Evolutionary conservation across 2,329 filamentous ascomycete genomes (phyloP).

Genomic region (Diplodia mutila): DNA sequence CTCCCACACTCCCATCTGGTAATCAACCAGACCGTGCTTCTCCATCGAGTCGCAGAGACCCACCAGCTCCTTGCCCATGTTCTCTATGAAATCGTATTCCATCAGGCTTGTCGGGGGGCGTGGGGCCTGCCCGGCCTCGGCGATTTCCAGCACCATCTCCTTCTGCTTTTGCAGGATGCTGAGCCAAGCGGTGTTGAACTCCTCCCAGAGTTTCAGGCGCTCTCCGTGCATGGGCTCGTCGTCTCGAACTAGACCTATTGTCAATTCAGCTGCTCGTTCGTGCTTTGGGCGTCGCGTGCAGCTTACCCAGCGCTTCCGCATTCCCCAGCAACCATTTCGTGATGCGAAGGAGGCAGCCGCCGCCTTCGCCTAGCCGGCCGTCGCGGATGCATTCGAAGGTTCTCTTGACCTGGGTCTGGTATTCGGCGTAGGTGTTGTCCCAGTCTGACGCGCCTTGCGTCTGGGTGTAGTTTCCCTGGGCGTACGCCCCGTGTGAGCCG

Average conservation of each 20-base stretch:
- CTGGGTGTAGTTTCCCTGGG: slow-evolving; percentile 37
- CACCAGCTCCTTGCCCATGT: slow-evolving; percentile 81
- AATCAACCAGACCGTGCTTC: slow-evolving; percentile 92
- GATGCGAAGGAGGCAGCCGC: slow-evolving; percentile 61
- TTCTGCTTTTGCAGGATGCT: slow-evolving; percentile 81
- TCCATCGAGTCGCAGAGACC: slow-evolving; percentile 85
- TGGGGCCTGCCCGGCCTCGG: slow-evolving; percentile 62
- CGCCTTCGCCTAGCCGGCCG: slow-evolving; percentile 63
- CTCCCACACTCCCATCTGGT: slow-evolving; percentile 95
- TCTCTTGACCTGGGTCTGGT: slow-evolving; percentile 59
- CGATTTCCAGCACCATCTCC: slow-evolving; percentile 66
- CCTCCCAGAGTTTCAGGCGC: slow-evolving; percentile 83
- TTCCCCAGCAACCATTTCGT: slow-evolving; percentile 70
- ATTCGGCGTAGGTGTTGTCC: slow-evolving; percentile 70
- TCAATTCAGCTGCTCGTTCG: slow-evolving; percentile 48
- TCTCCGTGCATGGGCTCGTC: slow-evolving; percentile 75
- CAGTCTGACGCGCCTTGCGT: slow-evolving; percentile 54
- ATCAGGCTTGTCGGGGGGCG: slow-evolving; percentile 67
- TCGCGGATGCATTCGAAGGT: slow-evolving; percentile 74
- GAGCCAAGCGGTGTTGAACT: slow-evolving; percentile 94
- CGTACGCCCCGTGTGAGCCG: slow-evolving; percentile 44
- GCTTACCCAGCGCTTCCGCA: slow-evolving; percentile 66
- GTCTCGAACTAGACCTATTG: slow-evolving; percentile 79
- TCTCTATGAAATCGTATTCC: slow-evolving; percentile 69
- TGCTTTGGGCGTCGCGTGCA: slow-evolving; percentile 18